Percentiles rank a stretch among this genome's conserved stretches.
These are phyloP conservation scores for Mycena alexandri DNA, from an alignment of 768 basidiomycete species.

Conservation along the genomic window DNA sequence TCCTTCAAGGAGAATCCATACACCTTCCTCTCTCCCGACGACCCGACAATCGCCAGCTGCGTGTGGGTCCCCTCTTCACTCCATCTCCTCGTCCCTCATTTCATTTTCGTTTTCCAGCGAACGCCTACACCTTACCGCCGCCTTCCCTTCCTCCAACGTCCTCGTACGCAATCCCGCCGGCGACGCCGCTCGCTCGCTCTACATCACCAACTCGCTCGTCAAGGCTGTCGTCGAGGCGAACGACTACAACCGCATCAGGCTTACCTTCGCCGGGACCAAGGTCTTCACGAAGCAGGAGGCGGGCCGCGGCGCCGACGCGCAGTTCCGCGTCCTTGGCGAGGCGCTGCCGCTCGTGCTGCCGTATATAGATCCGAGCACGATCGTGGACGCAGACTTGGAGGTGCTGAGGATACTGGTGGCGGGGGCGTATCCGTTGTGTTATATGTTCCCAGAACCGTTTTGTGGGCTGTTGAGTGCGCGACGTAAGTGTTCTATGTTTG, in stretches of 20 bases:
- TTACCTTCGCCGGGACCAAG: conserved; percentile 95
- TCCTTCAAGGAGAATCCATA: conserved; percentile 93
- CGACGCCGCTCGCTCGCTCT: conserved; percentile 76
- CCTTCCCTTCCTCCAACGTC: conserved; percentile 82
- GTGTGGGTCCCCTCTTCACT: conserved; percentile 63
- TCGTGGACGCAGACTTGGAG: conserved; percentile 69
- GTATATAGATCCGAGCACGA: conserved; percentile 73
- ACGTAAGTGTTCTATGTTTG: conserved; percentile 55
- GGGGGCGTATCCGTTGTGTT: conserved; percentile 83
- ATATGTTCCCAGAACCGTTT: conserved; percentile 74
- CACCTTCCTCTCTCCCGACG: conserved; percentile 79
- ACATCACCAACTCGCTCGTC: conserved; percentile 88
- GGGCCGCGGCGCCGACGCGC: conserved; percentile 66
- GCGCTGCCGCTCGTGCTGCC: conserved; percentile 89
- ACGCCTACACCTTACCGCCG: conserved; percentile 74
- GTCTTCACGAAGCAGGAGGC: conserved; percentile 92
- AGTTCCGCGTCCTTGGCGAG: conserved; percentile 86
- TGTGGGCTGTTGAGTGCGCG: conserved; percentile 61
- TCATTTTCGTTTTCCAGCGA: conserved; percentile 57
- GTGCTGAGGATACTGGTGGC: conserved; percentile 77
- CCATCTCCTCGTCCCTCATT: not conserved
- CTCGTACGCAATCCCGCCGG: conserved; percentile 90
- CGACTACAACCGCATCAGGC: conserved; percentile 85
- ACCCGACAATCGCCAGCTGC: conserved; percentile 79
- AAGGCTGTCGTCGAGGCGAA: conserved; percentile 85